Evolutionary conservation across 2,329 filamentous ascomycete species (phyloP).

Genomic region (Colletotrichum limetticola): DNA sequence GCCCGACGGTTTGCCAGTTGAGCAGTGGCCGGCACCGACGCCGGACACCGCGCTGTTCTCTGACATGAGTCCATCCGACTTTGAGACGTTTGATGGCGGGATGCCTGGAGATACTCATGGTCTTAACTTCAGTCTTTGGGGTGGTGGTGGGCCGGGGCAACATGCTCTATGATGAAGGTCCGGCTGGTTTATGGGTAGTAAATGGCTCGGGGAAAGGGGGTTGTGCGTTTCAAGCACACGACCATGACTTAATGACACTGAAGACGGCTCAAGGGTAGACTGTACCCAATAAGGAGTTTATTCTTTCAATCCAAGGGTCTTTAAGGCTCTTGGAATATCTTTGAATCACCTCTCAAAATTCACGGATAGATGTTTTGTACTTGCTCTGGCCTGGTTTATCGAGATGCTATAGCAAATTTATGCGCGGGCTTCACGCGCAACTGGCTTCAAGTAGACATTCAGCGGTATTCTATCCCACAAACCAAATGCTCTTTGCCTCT

Average conservation of each 20-base stretch:
- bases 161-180: not conserved
- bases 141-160: too few species aligned
- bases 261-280: not conserved
- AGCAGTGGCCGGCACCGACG: not conserved
- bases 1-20: not conserved
- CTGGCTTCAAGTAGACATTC: not conserved
- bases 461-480: constrained; percentile 5
- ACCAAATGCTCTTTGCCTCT: not conserved
- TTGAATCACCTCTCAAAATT: not conserved
- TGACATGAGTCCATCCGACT: not conserved
- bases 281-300: not conserved
- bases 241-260: not conserved
- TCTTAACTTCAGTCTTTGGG: not conserved
- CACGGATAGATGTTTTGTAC: not conserved
- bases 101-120: not conserved
- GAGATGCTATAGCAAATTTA: not conserved
- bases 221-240: too few species aligned
- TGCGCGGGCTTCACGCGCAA: not conserved
- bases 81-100: not conserved
- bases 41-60: not conserved
- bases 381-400: not conserved
- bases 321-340: not conserved
- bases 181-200: too few species aligned
- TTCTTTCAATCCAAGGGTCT: not conserved
- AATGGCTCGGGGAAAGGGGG: too few species aligned